Evolutionary conservation across 306 rosid genomes (phyloP).

Genomic region (Rosa multiflora): DNA sequence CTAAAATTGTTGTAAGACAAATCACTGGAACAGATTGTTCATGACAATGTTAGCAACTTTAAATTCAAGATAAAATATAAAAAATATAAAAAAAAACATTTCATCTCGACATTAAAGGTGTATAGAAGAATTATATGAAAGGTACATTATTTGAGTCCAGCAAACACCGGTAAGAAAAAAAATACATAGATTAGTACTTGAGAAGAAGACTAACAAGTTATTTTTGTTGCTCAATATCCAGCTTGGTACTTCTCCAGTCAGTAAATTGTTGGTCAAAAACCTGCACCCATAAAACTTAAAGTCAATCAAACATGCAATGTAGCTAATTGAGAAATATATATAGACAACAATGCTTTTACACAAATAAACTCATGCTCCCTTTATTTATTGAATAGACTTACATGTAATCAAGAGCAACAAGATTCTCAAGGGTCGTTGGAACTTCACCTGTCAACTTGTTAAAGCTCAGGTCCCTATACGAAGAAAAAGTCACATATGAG

Average conservation of each 20-base stretch:
- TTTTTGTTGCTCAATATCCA: conserved; percentile 41
- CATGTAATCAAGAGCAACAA: conserved; percentile 31
- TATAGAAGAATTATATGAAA: not conserved
- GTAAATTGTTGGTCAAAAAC: conserved; percentile 72
- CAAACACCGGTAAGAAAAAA: conserved; percentile 1
- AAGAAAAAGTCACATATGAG: conserved; percentile 3
- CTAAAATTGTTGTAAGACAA: conserved; percentile 82
- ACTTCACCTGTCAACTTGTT: conserved; percentile 63
- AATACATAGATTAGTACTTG: conserved; percentile 1
- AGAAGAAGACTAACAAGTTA: conserved; percentile 43
- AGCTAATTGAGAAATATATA: too few relatives aligned
- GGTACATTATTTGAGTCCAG: not conserved
- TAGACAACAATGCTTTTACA: too few relatives aligned
- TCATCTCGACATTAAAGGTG: conserved; percentile 4
- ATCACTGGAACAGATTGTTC: conserved; percentile 48
- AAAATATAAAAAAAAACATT: not conserved
- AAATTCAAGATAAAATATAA: too few relatives aligned
- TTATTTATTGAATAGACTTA: conserved; percentile 34
- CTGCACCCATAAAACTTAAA: conserved; percentile 37
- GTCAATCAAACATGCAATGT: not conserved
- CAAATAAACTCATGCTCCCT: not conserved
- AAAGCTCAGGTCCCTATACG: conserved; percentile 74
- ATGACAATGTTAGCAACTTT: conserved; percentile 15
- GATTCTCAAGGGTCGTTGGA: conserved; percentile 39
- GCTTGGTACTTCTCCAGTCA: conserved; percentile 56